Base-by-base conservation (phyloP, 306 rosid species). In the Clitoria ternatea region DNA sequence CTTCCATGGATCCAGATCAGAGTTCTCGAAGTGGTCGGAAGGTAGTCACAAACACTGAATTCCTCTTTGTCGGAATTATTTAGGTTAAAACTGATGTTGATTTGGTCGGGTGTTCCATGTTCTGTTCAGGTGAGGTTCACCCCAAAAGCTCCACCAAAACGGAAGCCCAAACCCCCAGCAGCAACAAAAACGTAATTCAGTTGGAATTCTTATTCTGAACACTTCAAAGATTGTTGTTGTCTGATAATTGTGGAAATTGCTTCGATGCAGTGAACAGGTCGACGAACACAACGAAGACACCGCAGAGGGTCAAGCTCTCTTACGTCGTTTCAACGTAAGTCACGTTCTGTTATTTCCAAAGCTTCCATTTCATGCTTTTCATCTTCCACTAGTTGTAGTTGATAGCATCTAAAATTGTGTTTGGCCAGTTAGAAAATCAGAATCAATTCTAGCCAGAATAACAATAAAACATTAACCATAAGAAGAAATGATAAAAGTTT, bases 271-370 rank as follows among this genome's bases (percentile, higher is more conserved):
- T 1, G 80, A 87, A 78, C 67, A 9, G 0, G 40, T 7, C 15
- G 84, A 73, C 19, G 89, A 73, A 50, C 83, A 71, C 2, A 71
- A 48, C 11, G 82, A 40, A 20, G 71, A 74, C 72, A 70, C 56
- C n/a, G 47, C 54, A 0, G 70, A 73, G 44, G 84, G 80, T 39
- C 75, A 61, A 77, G 44, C 71, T 69, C 81, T 81, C 20, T 32
- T 79, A 0, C 92, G 89, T 39, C 82, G 65, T 42, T 50, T 77
- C 75, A 79, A 53, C 39, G 97, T 90, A 73, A 62, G 81, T 66
- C 12, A 64, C 54, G n/a, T n/a, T n/a, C n/a, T n/a, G n/a, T n/a
- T 6, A 36, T 47, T 26, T 23, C 33, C 23, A 3, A 53, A 53
- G 36, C 61, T 53, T 53, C 3, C 19, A n/a, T n/a, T n/a, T n/a